These are phyloP conservation scores for Astragalus membranaceus DNA, from an alignment of 306 rosid genomes.

Conservation along the genomic window DNA sequence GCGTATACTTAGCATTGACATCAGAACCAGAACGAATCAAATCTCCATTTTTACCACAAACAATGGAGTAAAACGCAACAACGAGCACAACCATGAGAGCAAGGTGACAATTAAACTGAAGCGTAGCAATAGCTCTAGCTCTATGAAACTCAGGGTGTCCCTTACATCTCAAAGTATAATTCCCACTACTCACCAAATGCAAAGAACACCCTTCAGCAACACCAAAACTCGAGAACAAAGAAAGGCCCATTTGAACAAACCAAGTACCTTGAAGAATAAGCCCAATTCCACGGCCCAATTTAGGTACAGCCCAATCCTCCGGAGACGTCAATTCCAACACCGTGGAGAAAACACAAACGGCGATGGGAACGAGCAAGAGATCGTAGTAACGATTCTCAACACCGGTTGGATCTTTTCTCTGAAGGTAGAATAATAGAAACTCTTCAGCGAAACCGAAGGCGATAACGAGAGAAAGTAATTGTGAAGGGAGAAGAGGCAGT, in stretches of 20 bases:
- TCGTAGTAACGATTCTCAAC: slow-evolving; percentile 77
- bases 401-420: slow-evolving; percentile 59
- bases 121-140: slow-evolving; percentile 88
- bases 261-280: slow-evolving; percentile 69
- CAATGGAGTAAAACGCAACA: slow-evolving; percentile 36
- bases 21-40: background rate
- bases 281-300: slow-evolving; percentile 61
- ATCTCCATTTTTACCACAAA: slow-evolving; percentile 25
- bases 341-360: slow-evolving; percentile 49
- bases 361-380: slow-evolving; percentile 58
- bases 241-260: slow-evolving; percentile 75
- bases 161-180: slow-evolving; percentile 62
- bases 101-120: slow-evolving; percentile 91
- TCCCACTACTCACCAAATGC: slow-evolving; percentile 61
- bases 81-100: slow-evolving; percentile 49
- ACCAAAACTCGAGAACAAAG: slow-evolving; percentile 42
- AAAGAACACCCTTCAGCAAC: slow-evolving; percentile 59
- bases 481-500: slow-evolving; percentile 29
- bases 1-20: slow-evolving; percentile 24
- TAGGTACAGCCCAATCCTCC: slow-evolving; percentile 33
- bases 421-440: slow-evolving; percentile 67
- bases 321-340: slow-evolving; percentile 40
- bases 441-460: slow-evolving; percentile 67
- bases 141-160: slow-evolving; percentile 73
- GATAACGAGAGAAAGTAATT: slow-evolving; percentile 34